Evolutionary conservation across 2,329 filamentous ascomycete genomes (phyloP), one percentile per base, ranked within the genome.

Genomic region (Botrytis galanthina): DNA sequence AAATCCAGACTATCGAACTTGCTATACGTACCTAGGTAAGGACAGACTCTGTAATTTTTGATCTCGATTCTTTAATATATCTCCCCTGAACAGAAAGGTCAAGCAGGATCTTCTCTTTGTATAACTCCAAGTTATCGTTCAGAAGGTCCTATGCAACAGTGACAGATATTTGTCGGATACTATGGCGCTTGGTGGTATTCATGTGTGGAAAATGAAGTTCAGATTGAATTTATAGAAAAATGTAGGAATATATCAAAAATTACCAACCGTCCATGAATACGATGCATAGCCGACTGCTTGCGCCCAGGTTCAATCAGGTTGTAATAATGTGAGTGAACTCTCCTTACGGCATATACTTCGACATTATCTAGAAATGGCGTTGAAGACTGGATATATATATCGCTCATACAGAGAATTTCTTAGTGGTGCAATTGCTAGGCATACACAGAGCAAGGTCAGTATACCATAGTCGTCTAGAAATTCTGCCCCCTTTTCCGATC

Each of bases 191-290:
- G 10, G 18, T n/a, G 10, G 10, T 7, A n/a, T 51, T 51, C 10
- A 51, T 14, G 46, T 26, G 10, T 12, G 10, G 22, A 51, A 4
- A n/a, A 26, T 4, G 26, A 14, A n/a, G 4, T 51, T 14, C 0
- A 14, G 2, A 51, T 51, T 51, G 0, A 14, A n/a, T 14, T n/a
- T 51, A n/a, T n/a, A 9, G 6, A n/a, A 51, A 51, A 12, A 51
- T 46, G 44, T 4, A 12, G 4, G 22, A 51, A 51, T 3, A 26
- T 26, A 4, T n/a, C 4, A 26, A 22, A 26, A 26, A 5, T 26
- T 51, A n/a, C 22, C 10, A 6, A n/a, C 0, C 26, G 1, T 51
- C 10, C 1, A 14, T n/a, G 0, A 14, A 51, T 6, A 0, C 4
- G 4, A 26, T 14, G 4, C 10, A n/a, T 3, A n/a, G 4, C 26